Evolutionary conservation across 805 yeast genomes (phyloP), one percentile per base, ranked within the genome.

Genomic region (Barnettozyma sp.): DNA sequence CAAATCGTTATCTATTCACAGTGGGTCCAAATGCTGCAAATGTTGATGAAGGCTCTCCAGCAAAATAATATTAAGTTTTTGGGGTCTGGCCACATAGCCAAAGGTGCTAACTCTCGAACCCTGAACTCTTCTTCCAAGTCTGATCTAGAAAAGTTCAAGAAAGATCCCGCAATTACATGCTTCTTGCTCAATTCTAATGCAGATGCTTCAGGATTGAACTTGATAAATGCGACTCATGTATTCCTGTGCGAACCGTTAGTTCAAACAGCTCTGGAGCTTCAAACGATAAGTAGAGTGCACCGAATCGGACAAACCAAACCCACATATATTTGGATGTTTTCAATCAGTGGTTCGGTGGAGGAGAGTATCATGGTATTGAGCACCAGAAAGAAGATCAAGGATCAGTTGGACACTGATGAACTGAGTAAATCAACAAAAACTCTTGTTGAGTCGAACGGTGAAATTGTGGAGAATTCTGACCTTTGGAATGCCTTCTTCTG

Each of bases 301-400:
- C 65, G 98, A 43, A 88, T 90, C 52, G 98, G 98, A 0, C 98
- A 92, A 57, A 70, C 68, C 3, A 64, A 69, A 29, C 76, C 73
- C 12, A 92, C 98, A 0, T 81, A 78, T 2, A 94, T 90, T 2
- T 92, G 97, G 96, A 80, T 82, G 73, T 87, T 90, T 62, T 78
- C 82, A 17, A 81, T 88, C 38, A 74, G 72, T 38, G 78, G 80
- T 26, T 77, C 95, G 0, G 94, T 92, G 12, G 98, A 92, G 56
- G 95, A 90, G 53, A 80, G 85, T 30, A 83, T 92, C 30, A 73
- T 85, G 22, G 59, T 73, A n/a, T 55, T 82, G 36, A 71, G 86
- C 1, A 76, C 87, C 0, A 68, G 72, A 40, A 76, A 73, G 45
- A 62, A 92, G 32, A 45, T 78, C 11, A 59, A 48, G 30, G 55